Evolutionary conservation across 139 green algal species (phyloP).

Genomic region (Axilococcus clingmanii): DNA sequence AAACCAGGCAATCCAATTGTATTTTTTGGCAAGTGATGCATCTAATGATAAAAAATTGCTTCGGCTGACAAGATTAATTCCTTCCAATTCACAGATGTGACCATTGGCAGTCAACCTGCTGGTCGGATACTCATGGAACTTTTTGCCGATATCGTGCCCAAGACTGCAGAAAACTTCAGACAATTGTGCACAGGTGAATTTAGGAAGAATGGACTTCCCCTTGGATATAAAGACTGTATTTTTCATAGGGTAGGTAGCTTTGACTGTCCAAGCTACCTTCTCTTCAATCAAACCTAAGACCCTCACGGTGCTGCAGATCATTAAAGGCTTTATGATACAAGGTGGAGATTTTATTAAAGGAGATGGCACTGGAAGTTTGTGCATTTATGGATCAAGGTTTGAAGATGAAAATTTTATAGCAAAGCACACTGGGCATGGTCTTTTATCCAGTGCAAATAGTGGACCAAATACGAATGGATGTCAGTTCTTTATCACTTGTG

Average conservation of each 20-base stretch:
- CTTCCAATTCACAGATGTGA: slow-evolving; percentile 59
- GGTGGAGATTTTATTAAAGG: slow-evolving; percentile 87
- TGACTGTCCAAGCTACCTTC: too few relatives aligned
- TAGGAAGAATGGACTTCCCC: slow-evolving; percentile 65
- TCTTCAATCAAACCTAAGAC: too few relatives aligned
- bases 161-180: slow-evolving; percentile 82
- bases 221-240: slow-evolving; percentile 71
- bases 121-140: slow-evolving; percentile 89
- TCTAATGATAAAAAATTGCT: slow-evolving; percentile 2
- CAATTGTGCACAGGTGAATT: slow-evolving; percentile 93
- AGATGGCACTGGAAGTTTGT: slow-evolving; percentile 76
- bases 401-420: slow-evolving; percentile 90
- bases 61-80: background rate
- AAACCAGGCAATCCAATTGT: slow-evolving; percentile 78
- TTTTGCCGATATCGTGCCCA: slow-evolving; percentile 76
- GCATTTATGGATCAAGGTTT: slow-evolving; percentile 92
- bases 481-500: slow-evolving; percentile 97
- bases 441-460: slow-evolving; percentile 85
- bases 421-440: slow-evolving; percentile 88
- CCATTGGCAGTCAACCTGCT: slow-evolving; percentile 60
- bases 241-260: slow-evolving; percentile 72
- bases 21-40: slow-evolving; percentile 71
- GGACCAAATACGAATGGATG: slow-evolving; percentile 79
- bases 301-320: slow-evolving; percentile 42
- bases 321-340: slow-evolving; percentile 95